Evolutionary conservation across 805 yeast species (phyloP).

Genomic region (Lachancea cidri): DNA sequence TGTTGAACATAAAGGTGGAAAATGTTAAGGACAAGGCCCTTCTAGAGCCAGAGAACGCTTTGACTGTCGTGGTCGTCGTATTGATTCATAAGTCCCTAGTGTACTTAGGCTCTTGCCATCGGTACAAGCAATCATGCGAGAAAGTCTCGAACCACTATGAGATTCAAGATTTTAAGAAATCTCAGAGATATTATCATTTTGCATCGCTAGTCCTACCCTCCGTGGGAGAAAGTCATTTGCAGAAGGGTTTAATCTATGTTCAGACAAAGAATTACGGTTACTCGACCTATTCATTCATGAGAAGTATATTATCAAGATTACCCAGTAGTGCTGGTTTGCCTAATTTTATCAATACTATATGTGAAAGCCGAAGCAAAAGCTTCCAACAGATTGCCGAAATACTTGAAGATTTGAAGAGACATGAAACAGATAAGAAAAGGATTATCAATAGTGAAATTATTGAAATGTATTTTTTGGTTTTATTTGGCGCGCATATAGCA

Average conservation of each 20-base stretch:
- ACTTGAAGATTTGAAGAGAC: constrained; percentile 17
- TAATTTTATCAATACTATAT: constrained; percentile 39
- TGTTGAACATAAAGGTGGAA: constrained; percentile 2
- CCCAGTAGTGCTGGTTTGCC: constrained; percentile 43
- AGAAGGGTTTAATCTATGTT: constrained; percentile 24
- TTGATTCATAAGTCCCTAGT: constrained; percentile 30
- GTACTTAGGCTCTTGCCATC: constrained; percentile 52
- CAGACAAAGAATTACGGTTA: constrained; percentile 23
- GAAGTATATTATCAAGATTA: constrained; percentile 52
- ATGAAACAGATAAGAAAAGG: constrained; percentile 21
- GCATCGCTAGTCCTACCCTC: constrained; percentile 60
- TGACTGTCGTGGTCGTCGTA: constrained; percentile 3
- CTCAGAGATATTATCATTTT: constrained; percentile 43
- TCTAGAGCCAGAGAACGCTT: constrained; percentile 1
- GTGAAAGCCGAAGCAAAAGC: constrained; percentile 32
- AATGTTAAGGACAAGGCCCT: not conserved
- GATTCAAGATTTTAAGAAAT: constrained; percentile 39
- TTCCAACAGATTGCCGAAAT: constrained; percentile 21
- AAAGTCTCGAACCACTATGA: constrained; percentile 35
- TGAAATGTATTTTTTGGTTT: constrained; percentile 27
- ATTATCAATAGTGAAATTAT: constrained; percentile 31
- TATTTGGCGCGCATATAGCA: constrained; percentile 24
- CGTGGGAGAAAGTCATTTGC: constrained; percentile 50
- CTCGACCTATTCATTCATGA: constrained; percentile 31
- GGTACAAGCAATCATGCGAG: constrained; percentile 50